Evolutionary conservation across 2,329 filamentous ascomycete genomes (phyloP).

Genomic region (Alternaria consortialis): DNA sequence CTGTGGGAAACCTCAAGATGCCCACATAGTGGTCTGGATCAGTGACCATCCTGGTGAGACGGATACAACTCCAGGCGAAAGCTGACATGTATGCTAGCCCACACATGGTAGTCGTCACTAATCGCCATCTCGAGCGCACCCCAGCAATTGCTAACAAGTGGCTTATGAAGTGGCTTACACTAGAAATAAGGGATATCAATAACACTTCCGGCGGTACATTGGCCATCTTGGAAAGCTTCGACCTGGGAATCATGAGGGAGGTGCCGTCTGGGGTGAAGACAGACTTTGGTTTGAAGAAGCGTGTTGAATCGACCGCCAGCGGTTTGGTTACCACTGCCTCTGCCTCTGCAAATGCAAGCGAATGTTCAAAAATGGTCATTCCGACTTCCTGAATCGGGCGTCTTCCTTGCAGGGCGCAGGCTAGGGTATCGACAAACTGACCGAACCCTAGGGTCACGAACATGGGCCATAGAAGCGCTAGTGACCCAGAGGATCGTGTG

Average conservation of each 20-base stretch:
- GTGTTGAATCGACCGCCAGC: constrained; percentile 74
- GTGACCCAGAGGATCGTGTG: constrained; percentile 74
- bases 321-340: constrained; percentile 86
- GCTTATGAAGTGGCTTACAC: constrained; percentile 86
- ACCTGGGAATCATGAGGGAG: constrained; percentile 52
- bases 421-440: constrained; percentile 88
- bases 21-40: constrained; percentile 65
- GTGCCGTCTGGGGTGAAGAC: constrained; percentile 56
- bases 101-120: constrained; percentile 89
- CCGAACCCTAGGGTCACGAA: constrained; percentile 75
- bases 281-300: constrained; percentile 52
- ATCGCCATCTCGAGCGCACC: constrained; percentile 78
- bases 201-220: constrained; percentile 92
- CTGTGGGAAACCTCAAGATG: constrained; percentile 86
- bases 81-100: constrained; percentile 87
- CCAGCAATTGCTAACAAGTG: constrained; percentile 83
- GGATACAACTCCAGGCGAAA: constrained; percentile 77
- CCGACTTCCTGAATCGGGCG: constrained; percentile 84
- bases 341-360: constrained; percentile 92
- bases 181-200: constrained; percentile 85
- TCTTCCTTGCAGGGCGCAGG: constrained; percentile 86
- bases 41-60: constrained; percentile 48
- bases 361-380: constrained; percentile 97
- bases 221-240: constrained; percentile 77
- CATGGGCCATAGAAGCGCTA: constrained; percentile 78